A percentile compares a stretch with the other conserved stretches of the same genome.
phyloP scores from a whole-genome alignment of 1,284 basidiomycete genomes.

The Malassezia yamatoensis region DNA sequence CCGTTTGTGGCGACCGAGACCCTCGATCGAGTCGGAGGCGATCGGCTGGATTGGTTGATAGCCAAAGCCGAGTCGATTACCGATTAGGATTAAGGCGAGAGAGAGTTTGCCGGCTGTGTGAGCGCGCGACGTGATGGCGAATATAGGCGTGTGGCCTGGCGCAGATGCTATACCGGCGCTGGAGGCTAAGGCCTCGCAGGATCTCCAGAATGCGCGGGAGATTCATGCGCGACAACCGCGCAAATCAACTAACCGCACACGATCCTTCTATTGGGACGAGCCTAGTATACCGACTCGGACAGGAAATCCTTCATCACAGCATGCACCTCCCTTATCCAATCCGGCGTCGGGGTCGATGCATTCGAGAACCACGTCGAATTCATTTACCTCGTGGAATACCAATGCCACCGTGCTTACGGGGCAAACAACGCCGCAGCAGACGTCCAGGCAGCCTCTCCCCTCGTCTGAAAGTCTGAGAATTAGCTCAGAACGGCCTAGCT shows the following conservation, averaged over 20 bases:
- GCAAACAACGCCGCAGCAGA: slow-evolving; percentile 3
- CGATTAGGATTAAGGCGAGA: too few relatives aligned
- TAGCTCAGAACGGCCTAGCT: slow-evolving; percentile 7
- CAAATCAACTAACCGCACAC: background rate
- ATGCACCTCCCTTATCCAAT: background rate
- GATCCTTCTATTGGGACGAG: background rate
- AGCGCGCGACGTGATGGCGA: background rate
- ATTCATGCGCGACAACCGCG: background rate
- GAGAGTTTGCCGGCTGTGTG: too few relatives aligned
- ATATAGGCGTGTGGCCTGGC: background rate
- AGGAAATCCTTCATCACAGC: background rate
- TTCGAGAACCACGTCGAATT: slow-evolving; percentile 1
- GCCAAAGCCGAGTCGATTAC: background rate
- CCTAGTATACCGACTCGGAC: background rate
- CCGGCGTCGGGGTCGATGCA: slow-evolving; percentile 1
- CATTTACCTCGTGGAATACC: background rate
- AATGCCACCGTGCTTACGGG: background rate
- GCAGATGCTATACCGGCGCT: background rate
- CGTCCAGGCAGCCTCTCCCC: background rate
- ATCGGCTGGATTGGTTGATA: background rate
- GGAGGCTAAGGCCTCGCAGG: slow-evolving; percentile 1
- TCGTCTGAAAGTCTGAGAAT: background rate
- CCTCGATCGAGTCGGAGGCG: background rate
- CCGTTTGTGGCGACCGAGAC: slow-evolving; percentile 2
- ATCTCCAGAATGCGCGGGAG: background rate